These are phyloP conservation scores for Cercis canadensis DNA, from an alignment of 306 rosid genomes.

Conservation along the genomic window DNA sequence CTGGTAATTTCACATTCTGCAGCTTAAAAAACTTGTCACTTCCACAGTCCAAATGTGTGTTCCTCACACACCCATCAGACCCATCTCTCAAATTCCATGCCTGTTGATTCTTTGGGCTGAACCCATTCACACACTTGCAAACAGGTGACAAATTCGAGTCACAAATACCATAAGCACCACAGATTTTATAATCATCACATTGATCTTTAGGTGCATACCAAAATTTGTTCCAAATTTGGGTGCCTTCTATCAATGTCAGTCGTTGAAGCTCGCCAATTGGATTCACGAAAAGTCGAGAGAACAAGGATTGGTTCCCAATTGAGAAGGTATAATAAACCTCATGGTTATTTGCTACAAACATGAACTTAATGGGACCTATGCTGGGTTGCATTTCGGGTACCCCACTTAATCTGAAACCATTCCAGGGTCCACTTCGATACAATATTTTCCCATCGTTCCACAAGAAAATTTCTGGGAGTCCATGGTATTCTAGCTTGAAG, in stretches of 20 bases:
- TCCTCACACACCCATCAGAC: slow-evolving; percentile 73
- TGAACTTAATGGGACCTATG: slow-evolving; percentile 43
- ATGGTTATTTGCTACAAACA: slow-evolving; percentile 37
- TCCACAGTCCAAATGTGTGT: slow-evolving; percentile 46
- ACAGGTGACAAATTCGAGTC: slow-evolving; percentile 69
- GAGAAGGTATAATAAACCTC: slow-evolving; percentile 62
- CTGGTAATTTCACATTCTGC: slow-evolving; percentile 67
- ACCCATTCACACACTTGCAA: slow-evolving; percentile 65
- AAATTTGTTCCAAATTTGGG: slow-evolving; percentile 48
- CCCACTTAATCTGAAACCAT: slow-evolving; percentile 73
- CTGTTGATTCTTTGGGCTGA: slow-evolving; percentile 52
- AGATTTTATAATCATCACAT: slow-evolving; percentile 54
- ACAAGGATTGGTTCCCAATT: slow-evolving; percentile 23
- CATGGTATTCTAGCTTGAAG: slow-evolving; percentile 63
- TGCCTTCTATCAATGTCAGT: slow-evolving; percentile 52
- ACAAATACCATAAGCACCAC: slow-evolving; percentile 76
- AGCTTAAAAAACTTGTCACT: slow-evolving; percentile 48
- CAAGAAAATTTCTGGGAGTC: slow-evolving; percentile 72
- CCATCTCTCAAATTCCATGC: slow-evolving; percentile 80
- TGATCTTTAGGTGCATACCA: slow-evolving; percentile 85
- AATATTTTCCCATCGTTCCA: not conserved
- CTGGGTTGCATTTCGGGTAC: slow-evolving; percentile 74
- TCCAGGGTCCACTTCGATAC: slow-evolving; percentile 91
- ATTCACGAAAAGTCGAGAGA: slow-evolving; percentile 53
- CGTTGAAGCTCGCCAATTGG: slow-evolving; percentile 53